These are phyloP conservation scores for Thalassiosira ordinaria DNA, from an alignment of 352 stramenopile genomes.

Conservation along the genomic window DNA sequence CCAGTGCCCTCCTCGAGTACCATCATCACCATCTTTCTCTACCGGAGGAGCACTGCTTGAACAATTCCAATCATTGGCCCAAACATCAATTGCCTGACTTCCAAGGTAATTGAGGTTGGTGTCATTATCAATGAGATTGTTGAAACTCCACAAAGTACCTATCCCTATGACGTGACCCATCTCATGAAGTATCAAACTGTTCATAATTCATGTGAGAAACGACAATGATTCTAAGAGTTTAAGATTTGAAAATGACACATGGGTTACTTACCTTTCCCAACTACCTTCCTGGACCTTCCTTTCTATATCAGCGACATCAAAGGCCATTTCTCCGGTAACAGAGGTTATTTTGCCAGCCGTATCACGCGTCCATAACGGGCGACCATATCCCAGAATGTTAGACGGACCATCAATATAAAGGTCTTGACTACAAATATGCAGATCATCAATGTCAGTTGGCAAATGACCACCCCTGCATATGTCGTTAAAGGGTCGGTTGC, in stretches of 20 bases:
- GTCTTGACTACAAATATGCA: slow-evolving; percentile 20
- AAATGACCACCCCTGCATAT: no score
- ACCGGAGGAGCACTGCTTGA: not conserved
- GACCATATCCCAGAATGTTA: no score
- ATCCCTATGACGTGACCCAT: slow-evolving; percentile 19
- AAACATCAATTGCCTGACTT: slow-evolving; percentile 16
- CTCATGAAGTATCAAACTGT: no score
- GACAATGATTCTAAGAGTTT: not conserved
- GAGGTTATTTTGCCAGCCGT: not conserved
- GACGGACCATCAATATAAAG: not conserved
- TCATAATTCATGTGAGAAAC: not conserved
- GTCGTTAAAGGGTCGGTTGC: no score
- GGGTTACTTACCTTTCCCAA: no score
- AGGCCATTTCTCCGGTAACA: no score
- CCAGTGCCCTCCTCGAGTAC: slow-evolving; percentile 24
- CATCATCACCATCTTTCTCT: no score
- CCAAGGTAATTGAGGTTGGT: slow-evolving; percentile 13
- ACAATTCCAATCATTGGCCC: not conserved
- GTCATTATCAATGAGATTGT: not conserved
- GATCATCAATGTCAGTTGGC: slow-evolving; percentile 14
- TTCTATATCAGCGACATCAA: no score
- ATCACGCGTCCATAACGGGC: no score
- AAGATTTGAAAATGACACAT: no score
- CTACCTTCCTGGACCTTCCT: no score
- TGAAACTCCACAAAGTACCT: not conserved